Percentiles rank a stretch among this genome's conserved stretches.
phyloP scores from a whole-genome alignment of 2,329 filamentous ascomycete genomes.

The Seiridium unicorne region DNA sequence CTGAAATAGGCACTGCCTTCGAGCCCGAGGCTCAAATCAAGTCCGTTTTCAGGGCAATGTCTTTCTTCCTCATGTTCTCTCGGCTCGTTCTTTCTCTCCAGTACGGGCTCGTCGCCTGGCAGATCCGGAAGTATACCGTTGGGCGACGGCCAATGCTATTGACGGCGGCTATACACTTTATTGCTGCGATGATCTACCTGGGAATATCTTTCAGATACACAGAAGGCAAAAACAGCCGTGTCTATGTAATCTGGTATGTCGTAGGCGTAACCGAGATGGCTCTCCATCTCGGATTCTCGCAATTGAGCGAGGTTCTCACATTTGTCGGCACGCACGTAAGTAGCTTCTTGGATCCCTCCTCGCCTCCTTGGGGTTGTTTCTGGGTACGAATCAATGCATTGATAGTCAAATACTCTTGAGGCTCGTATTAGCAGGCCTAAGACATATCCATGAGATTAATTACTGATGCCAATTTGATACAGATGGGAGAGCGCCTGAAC shows the following conservation, averaged over 20 bases:
- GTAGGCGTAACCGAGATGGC: constrained; percentile 54
- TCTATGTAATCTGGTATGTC: constrained; percentile 49
- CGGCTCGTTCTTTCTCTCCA: constrained; percentile 52
- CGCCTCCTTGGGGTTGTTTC: too few relatives aligned
- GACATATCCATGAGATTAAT: too few relatives aligned
- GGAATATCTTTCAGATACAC: constrained; percentile 39
- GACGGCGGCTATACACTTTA: constrained; percentile 33
- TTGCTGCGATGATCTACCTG: constrained; percentile 36
- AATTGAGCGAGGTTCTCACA: constrained; percentile 53
- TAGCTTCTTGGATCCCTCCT: too few relatives aligned
- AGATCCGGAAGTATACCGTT: constrained; percentile 38
- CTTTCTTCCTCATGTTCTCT: constrained; percentile 49
- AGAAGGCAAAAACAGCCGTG: constrained; percentile 27
- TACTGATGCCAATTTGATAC: too few relatives aligned
- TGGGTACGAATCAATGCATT: too few relatives aligned
- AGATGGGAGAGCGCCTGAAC: constrained; percentile 59
- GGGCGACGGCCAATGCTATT: constrained; percentile 32
- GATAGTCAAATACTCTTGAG: too few relatives aligned
- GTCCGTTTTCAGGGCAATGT: constrained; percentile 38
- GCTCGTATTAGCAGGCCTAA: too few relatives aligned
- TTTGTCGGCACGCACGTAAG: constrained; percentile 56
- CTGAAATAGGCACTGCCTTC: constrained; percentile 54
- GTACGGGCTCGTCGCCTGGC: constrained; percentile 46
- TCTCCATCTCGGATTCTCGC: constrained; percentile 50
- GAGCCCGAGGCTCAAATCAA: constrained; percentile 34